Conservation (phyloP, 345 rosid genomes). For the Bruguiera parviflora region DNA sequence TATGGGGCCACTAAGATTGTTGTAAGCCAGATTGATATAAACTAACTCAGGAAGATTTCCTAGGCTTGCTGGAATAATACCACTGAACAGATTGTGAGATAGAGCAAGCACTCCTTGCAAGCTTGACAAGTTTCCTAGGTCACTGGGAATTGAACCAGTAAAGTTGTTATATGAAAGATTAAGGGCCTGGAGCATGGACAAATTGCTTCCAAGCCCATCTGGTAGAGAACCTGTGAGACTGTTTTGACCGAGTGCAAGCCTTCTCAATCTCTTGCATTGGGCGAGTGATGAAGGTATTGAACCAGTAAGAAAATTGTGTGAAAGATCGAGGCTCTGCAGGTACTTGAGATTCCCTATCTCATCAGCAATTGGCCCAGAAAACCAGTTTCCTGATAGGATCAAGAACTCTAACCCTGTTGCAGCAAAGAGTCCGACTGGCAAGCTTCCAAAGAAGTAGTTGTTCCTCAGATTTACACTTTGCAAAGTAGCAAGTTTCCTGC, state of each 20-base stretch:
- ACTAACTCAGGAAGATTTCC: conserved; percentile 22
- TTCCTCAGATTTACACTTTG: conserved; percentile 19
- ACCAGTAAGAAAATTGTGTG: conserved; percentile 15
- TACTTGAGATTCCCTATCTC: conserved; percentile 17
- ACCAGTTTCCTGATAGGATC: conserved; percentile 25
- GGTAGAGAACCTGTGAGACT: conserved; percentile 23
- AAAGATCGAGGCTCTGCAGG: conserved; percentile 23
- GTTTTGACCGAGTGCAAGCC: conserved; percentile 18
- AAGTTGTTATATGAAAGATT: conserved; percentile 23
- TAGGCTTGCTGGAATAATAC: conserved; percentile 22
- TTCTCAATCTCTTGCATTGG: conserved; percentile 26
- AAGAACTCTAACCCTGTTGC: conserved; percentile 16
- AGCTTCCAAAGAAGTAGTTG: conserved; percentile 17
- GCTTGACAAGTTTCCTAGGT: conserved; percentile 19
- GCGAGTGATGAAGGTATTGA: conserved; percentile 17
- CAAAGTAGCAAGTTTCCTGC: conserved; percentile 12
- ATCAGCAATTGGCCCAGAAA: conserved; percentile 23
- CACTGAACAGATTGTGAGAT: conserved; percentile 21
- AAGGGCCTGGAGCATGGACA: conserved; percentile 17
- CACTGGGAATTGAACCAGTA: conserved; percentile 17
- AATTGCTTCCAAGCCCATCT: conserved; percentile 15
- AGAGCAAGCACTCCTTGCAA: conserved; percentile 25
- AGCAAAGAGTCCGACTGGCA: conserved; percentile 17
- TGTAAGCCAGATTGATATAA: conserved; percentile 26
- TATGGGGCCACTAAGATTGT: conserved; percentile 26